phyloP scores from a whole-genome alignment of 208 protist species.

The Histomonas meleagridis region DNA sequence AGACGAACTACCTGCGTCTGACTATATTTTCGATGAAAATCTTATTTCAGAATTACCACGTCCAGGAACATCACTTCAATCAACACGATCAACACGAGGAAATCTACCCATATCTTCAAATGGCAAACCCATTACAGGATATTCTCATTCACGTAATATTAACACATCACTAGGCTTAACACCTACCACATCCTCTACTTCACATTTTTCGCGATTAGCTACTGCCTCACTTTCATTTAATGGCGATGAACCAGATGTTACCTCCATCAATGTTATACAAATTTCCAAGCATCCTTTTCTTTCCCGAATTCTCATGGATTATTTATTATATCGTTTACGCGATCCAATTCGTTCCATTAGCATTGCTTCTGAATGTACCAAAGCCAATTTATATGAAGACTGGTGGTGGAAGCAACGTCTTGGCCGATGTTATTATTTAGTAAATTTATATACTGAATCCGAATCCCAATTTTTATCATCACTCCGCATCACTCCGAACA shows the following conservation, averaged over 20 bases:
- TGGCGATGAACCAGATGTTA: constrained; percentile 11
- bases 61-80: constrained; percentile 32
- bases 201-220: not conserved
- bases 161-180: not conserved
- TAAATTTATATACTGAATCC: not conserved
- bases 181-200: constrained; percentile 7
- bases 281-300: not conserved
- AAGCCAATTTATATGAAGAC: constrained; percentile 6
- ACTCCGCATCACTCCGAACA: not conserved
- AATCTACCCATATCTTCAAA: not conserved
- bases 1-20: not conserved
- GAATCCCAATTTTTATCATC: constrained; percentile 6
- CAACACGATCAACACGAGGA: not conserved
- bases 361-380: constrained; percentile 1
- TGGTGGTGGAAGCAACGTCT: constrained; percentile 34
- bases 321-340: not conserved
- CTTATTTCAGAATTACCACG: not conserved
- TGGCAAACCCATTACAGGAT: not conserved
- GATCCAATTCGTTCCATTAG: not conserved
- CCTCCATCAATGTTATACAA: not conserved
- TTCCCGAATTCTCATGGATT: not conserved
- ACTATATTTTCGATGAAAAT: constrained; percentile 33
- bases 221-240: constrained; percentile 7
- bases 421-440: constrained; percentile 16
- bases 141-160: not conserved